Percentiles rank a stretch among this genome's conserved stretches.
These are phyloP conservation scores for Baorangia bicolor DNA, from an alignment of 768 basidiomycete species.

Conservation along the genomic window DNA sequence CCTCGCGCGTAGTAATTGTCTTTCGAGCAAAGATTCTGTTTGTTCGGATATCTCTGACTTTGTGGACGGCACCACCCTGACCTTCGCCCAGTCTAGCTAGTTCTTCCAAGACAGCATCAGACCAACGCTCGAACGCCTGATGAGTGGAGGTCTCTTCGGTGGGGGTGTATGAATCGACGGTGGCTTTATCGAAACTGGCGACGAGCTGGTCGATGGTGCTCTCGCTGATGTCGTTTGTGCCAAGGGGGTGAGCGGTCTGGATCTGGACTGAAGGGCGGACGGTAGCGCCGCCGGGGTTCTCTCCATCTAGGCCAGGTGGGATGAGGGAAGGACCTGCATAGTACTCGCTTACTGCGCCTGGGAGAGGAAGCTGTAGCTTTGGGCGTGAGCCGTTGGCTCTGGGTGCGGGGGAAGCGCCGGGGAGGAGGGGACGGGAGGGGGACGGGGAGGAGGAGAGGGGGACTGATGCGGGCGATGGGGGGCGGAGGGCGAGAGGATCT, in stretches of 20 bases:
- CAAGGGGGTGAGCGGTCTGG: conserved; percentile 33
- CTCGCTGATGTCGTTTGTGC: conserved; percentile 28
- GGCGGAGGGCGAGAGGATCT: conserved; percentile 28
- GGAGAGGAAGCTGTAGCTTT: conserved; percentile 37
- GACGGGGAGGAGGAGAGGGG: conserved; percentile 30
- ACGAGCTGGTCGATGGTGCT: conserved; percentile 39
- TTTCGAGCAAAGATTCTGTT: conserved; percentile 89
- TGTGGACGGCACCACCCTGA: conserved; percentile 94
- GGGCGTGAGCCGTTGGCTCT: conserved; percentile 30
- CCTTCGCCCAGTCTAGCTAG: conserved; percentile 85
- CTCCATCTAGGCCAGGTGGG: conserved; percentile 34
- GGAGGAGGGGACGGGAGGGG: conserved; percentile 33
- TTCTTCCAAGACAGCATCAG: conserved; percentile 75
- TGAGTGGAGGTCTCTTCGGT: conserved; percentile 35
- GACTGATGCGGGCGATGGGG: conserved; percentile 31
- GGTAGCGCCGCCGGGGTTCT: conserved; percentile 41
- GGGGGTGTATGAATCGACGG: conserved; percentile 34
- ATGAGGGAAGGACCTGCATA: conserved; percentile 33
- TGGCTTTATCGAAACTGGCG: conserved; percentile 29
- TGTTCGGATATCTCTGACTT: conserved; percentile 82
- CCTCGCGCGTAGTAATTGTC: conserved; percentile 87
- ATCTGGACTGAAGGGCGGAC: conserved; percentile 40
- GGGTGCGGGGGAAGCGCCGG: conserved; percentile 24
- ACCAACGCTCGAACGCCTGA: conserved; percentile 43
- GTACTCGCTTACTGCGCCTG: conserved; percentile 29